phyloP scores from a whole-genome alignment of 225 moss, liverwort and hornwort species.

The Sphagnum tenellum region DNA sequence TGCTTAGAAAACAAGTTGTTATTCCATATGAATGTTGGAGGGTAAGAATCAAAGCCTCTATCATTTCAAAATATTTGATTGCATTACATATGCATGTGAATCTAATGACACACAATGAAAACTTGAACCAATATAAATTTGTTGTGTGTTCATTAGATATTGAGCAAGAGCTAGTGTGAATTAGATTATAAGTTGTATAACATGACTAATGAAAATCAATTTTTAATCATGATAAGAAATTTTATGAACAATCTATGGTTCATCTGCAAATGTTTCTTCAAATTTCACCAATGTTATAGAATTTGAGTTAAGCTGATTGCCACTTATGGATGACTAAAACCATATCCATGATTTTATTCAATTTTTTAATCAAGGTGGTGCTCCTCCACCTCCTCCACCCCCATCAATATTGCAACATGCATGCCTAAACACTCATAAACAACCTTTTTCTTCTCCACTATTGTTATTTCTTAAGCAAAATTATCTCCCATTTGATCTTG shows the following conservation, averaged over 20 bases:
- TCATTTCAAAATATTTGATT: slow-evolving; percentile 6
- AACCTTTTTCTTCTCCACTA: too few species aligned
- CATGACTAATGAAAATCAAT: background rate
- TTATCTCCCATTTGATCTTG: too few species aligned
- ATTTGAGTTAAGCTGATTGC: too few species aligned
- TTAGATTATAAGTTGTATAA: background rate
- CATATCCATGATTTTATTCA: too few species aligned
- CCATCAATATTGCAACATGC: too few species aligned
- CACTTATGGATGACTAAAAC: too few species aligned
- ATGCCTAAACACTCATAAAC: too few species aligned
- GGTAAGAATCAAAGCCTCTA: background rate
- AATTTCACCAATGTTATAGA: too few species aligned
- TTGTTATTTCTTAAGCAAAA: too few species aligned
- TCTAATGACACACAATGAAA: slow-evolving; percentile 1
- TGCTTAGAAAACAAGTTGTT: background rate
- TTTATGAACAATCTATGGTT: background rate
- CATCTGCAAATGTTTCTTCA: background rate
- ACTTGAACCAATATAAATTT: background rate
- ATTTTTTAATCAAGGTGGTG: too few species aligned
- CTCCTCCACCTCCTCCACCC: too few species aligned
- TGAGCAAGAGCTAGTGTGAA: background rate
- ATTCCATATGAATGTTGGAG: background rate
- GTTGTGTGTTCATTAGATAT: background rate
- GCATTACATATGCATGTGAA: background rate
- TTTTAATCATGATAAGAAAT: background rate